Evolutionary conservation across 805 yeast genomes (phyloP), one percentile per base, ranked within the genome.

Genomic region (Saccharomycopsis sp.): DNA sequence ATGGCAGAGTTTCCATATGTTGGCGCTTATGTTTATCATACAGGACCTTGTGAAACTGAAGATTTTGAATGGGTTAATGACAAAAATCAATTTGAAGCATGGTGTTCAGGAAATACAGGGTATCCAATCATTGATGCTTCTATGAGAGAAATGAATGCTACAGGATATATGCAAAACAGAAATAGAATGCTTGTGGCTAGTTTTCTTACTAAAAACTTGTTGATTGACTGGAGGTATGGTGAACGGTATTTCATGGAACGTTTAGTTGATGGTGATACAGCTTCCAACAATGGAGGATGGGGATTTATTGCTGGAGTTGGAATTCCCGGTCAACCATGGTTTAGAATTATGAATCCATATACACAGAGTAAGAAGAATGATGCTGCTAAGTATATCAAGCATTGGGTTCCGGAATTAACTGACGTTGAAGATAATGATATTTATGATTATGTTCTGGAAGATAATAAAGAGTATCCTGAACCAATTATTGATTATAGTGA

Each of bases 271-370:
- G 67, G 68, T 20, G 80, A 74, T 51, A 62, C 70, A 46, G 63
- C 72, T 23, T 69, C 74, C 31, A 74, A 74, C 52, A 63, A 65
- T 34, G 76, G 74, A 5, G 79, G 79, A 2, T 74, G 79, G 80
- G 73, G 73, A 1, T 71, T 71, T 52, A 58, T 69, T 31, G 62
- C 74, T 3, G 63, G 72, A 45, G 65, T 70, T 1, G 76, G 77
- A 1, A 64, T 69, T 13, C 74, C 70, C 49, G 67, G 73, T 1
- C 78, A 72, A 50, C 79, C 79, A 2, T 72, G 68, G 58, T 72
- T 72, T 51, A 59, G 78, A 18, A 66, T 72, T 4, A 69, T 74
- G 52, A 73, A 74, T 48, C 74, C 76, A 18, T 63, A 60, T 46
- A 49, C 66, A 2, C 79, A 74, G 47, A 64, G 70, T 21, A 65